These are phyloP conservation scores for Aureobasidium vineae DNA, from an alignment of 2,329 filamentous ascomycete species.

Conservation along the genomic window DNA sequence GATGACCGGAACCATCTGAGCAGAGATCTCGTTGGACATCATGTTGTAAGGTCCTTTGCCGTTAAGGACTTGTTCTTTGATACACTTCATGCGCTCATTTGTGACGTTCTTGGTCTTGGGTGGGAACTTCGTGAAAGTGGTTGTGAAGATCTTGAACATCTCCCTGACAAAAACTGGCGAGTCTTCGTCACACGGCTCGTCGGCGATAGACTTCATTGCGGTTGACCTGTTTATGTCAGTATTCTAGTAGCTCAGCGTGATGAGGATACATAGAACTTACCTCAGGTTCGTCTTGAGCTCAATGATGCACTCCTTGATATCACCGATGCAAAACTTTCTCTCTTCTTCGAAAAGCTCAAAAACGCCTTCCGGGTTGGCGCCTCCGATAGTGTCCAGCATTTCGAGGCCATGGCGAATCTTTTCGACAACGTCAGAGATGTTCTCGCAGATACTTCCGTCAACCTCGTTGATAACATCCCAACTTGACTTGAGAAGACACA, in stretches of 20 bases:
- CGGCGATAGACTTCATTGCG: not conserved
- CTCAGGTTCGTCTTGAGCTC: not conserved
- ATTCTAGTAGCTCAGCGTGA: not conserved
- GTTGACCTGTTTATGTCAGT: not conserved
- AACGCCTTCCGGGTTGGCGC: not conserved
- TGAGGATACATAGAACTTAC: not conserved
- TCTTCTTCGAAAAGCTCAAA: not conserved
- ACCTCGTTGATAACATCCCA: not conserved
- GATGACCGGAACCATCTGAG: not conserved
- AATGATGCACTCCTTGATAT: not conserved
- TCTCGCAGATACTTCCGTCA: not conserved
- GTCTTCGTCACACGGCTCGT: not conserved
- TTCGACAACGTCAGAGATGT: not conserved
- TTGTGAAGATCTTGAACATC: not conserved
- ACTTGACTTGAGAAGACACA: not conserved
- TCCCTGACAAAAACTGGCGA: not conserved
- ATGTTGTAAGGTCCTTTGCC: not conserved
- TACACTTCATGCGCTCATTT: not conserved
- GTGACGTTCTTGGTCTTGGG: not conserved
- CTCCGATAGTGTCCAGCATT: not conserved
- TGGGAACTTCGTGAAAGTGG: not conserved
- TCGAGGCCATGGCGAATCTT: not conserved
- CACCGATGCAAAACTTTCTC: not conserved
- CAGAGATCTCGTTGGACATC: not conserved
- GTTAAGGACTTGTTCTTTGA: not conserved